phyloP scores from a whole-genome alignment of 148 eudicot species.

The Silene uniflora region DNA sequence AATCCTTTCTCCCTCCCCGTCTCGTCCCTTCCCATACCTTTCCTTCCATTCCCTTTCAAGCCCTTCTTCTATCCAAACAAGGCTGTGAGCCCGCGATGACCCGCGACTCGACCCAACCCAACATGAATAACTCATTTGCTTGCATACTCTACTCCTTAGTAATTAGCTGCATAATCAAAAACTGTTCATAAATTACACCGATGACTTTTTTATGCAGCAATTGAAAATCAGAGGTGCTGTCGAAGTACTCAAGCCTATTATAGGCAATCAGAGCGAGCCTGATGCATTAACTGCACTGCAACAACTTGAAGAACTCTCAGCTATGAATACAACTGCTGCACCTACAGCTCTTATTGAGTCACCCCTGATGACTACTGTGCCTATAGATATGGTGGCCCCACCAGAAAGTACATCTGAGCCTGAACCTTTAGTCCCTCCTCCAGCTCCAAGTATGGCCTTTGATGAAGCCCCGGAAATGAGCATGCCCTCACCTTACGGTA shows the following conservation, averaged over 20 bases:
- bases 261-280: conserved; percentile 34
- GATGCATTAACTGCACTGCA: conserved; percentile 45
- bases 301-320: conserved; percentile 54
- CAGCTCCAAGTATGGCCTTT: not conserved
- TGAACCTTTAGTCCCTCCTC: not conserved
- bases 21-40: too few species aligned
- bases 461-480: not conserved
- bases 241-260: conserved; percentile 42
- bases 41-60: too few species aligned
- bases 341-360: not conserved
- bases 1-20: too few species aligned
- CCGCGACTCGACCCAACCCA: too few species aligned
- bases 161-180: not conserved
- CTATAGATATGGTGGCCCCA: not conserved
- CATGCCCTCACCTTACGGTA: conserved; percentile 12
- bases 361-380: conserved; percentile 3
- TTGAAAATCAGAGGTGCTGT: conserved; percentile 46
- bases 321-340: conserved; percentile 23
- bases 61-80: too few species aligned
- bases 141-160: not conserved
- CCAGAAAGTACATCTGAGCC: conserved; percentile 15
- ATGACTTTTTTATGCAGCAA: conserved; percentile 43
- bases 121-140: not conserved
- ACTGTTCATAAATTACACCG: not conserved
- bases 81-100: too few species aligned